Conservation (phyloP, 495 filamentous ascomycete genomes). For the Neurospora sp. region DNA sequence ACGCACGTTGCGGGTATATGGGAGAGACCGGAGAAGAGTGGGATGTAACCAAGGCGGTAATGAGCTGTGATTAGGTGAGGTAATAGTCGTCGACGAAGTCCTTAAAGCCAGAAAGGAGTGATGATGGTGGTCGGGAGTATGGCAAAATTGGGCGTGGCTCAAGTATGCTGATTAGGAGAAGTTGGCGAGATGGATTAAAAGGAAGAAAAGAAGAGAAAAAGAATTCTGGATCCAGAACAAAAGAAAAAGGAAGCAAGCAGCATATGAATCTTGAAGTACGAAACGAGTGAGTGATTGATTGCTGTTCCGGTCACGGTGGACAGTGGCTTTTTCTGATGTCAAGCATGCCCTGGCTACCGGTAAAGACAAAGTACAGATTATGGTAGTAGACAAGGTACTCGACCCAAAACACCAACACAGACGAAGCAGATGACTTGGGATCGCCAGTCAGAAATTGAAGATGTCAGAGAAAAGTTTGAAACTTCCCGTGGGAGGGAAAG, state of each 20-base stretch:
- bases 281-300: not conserved
- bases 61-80: not conserved
- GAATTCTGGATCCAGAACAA: not conserved
- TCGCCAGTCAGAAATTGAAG: not conserved
- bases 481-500: not conserved
- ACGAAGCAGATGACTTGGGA: not conserved
- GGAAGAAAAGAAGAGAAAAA: not conserved
- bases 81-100: not conserved
- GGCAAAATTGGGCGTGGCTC: not conserved
- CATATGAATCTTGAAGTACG: not conserved
- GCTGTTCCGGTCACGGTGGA: not conserved
- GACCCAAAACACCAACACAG: not conserved
- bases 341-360: not conserved
- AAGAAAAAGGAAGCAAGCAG: not conserved
- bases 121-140: not conserved
- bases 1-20: not conserved
- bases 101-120: not conserved
- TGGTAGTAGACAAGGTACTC: not conserved
- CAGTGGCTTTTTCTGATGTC: not conserved
- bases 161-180: not conserved
- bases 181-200: not conserved
- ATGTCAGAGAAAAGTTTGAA: not conserved
- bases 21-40: not conserved
- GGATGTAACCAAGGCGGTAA: not conserved
- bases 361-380: not conserved